A percentile compares a stretch with the other conserved stretches of the same genome.
Conservation (phyloP, 1,139 yeast genomes). For the Nakaseomyces kungkrabaensis region DNA sequence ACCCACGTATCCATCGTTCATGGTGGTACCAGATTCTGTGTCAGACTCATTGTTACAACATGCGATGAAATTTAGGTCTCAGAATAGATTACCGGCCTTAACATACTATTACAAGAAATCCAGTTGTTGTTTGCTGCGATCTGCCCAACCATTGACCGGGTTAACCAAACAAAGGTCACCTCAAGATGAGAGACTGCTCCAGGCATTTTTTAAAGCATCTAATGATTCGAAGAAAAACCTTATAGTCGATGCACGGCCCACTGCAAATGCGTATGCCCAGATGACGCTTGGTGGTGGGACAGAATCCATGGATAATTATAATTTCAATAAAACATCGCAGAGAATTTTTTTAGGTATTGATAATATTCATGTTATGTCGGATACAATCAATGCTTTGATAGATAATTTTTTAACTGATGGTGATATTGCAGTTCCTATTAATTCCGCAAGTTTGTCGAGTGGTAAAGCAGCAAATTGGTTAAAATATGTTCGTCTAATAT, state of each 20-base stretch:
- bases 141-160: conserved; percentile 92
- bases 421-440: conserved; percentile 45
- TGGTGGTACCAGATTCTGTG: conserved; percentile 64
- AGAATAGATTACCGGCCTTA: conserved; percentile 72
- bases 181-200: conserved; percentile 78
- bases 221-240: conserved; percentile 41
- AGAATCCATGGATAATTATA: conserved; percentile 81
- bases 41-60: conserved; percentile 77
- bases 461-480: conserved; percentile 63
- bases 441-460: conserved; percentile 15
- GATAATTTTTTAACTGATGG: conserved; percentile 52
- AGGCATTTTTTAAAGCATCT: conserved; percentile 47
- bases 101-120: conserved; percentile 66
- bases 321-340: conserved; percentile 35
- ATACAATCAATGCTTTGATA: conserved; percentile 56
- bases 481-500: conserved; percentile 53
- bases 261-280: conserved; percentile 93
- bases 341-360: conserved; percentile 85
- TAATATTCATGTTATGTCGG: conserved; percentile 91
- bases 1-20: conserved; percentile 58
- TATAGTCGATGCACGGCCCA: conserved; percentile 83
- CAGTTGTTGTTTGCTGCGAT: conserved; percentile 73
- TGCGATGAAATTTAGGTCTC: conserved; percentile 79
- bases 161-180: conserved; percentile 76
- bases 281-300: conserved; percentile 97